A percentile compares a stretch with the other conserved stretches of the same genome.
These are phyloP conservation scores for Ceratocystis variospora DNA, from an alignment of 2,329 filamentous ascomycete species.

Conservation along the genomic window DNA sequence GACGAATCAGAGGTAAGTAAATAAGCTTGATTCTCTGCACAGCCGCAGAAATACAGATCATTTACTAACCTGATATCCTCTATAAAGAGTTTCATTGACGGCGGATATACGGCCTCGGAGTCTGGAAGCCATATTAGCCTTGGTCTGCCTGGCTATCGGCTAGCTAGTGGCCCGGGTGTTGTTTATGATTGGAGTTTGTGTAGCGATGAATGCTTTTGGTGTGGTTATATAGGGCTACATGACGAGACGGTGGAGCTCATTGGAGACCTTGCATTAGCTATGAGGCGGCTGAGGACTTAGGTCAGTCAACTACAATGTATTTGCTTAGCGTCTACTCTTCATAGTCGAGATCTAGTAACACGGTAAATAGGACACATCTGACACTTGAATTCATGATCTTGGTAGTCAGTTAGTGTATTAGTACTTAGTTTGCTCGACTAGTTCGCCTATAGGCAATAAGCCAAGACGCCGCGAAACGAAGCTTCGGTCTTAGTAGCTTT, in stretches of 20 bases:
- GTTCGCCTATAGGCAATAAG: neutral
- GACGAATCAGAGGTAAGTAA: no score
- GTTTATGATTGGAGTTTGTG: constrained; percentile 1
- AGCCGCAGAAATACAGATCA: no score
- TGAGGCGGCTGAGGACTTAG: neutral
- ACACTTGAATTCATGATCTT: neutral
- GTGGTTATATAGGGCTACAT: neutral
- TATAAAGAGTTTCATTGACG: neutral
- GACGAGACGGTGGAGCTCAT: neutral
- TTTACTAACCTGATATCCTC: neutral
- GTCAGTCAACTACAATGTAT: neutral
- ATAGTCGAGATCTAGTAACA: neutral
- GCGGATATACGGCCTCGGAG: neutral
- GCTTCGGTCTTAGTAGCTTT: no score
- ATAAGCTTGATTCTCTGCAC: no score
- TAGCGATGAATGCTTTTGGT: neutral
- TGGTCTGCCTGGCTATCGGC: no score
- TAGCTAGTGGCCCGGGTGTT: neutral
- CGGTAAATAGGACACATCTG: no score
- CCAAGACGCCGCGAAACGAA: neutral
- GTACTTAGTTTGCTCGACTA: neutral
- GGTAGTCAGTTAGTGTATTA: neutral
- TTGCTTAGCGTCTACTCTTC: neutral
- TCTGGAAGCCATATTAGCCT: no score
- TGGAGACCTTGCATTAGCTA: neutral